phyloP scores from a whole-genome alignment of 495 filamentous ascomycete genomes.

The Polyplosphaeria fusca region DNA sequence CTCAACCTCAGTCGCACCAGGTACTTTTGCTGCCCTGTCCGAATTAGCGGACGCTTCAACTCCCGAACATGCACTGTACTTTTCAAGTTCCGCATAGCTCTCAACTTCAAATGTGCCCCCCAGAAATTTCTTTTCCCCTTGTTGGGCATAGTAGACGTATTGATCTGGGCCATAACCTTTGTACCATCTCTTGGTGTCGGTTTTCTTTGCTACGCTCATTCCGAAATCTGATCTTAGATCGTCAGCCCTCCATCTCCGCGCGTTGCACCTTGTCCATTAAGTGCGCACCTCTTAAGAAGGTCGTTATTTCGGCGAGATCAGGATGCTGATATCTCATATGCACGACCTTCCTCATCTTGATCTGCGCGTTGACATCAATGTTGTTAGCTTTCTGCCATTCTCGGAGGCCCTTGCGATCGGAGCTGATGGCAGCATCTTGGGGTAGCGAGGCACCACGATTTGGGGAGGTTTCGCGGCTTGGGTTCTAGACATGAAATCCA shows the following conservation, averaged over 20 bases:
- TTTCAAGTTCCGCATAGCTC: slow-evolving; percentile 39
- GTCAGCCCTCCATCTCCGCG: background rate
- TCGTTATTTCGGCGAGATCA: slow-evolving; percentile 45
- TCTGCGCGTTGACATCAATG: slow-evolving; percentile 42
- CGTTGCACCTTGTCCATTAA: background rate
- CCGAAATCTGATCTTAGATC: slow-evolving; percentile 36
- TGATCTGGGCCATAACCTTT: slow-evolving; percentile 41
- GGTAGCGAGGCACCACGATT: slow-evolving; percentile 44
- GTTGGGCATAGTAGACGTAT: slow-evolving; percentile 44
- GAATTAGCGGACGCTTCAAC: slow-evolving; percentile 1
- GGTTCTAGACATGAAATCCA: slow-evolving; percentile 11
- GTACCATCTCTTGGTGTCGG: slow-evolving; percentile 37
- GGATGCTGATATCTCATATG: slow-evolving; percentile 55
- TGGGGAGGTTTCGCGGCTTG: slow-evolving; percentile 34
- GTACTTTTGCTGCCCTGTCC: slow-evolving; percentile 33
- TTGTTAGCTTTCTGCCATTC: slow-evolving; percentile 42
- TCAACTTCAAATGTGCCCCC: slow-evolving; percentile 43
- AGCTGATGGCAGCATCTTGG: slow-evolving; percentile 42
- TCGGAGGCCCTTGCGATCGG: slow-evolving; percentile 35
- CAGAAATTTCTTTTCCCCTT: slow-evolving; percentile 42
- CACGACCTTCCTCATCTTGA: slow-evolving; percentile 44
- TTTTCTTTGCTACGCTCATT: slow-evolving; percentile 40
- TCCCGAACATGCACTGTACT: slow-evolving; percentile 7
- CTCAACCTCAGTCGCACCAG: slow-evolving; percentile 49
- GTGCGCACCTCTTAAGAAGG: slow-evolving; percentile 41